A percentile compares a stretch with the other conserved stretches of the same genome.
Evolutionary conservation across 306 rosid species (phyloP).

Genomic region (Castanea crenata): DNA sequence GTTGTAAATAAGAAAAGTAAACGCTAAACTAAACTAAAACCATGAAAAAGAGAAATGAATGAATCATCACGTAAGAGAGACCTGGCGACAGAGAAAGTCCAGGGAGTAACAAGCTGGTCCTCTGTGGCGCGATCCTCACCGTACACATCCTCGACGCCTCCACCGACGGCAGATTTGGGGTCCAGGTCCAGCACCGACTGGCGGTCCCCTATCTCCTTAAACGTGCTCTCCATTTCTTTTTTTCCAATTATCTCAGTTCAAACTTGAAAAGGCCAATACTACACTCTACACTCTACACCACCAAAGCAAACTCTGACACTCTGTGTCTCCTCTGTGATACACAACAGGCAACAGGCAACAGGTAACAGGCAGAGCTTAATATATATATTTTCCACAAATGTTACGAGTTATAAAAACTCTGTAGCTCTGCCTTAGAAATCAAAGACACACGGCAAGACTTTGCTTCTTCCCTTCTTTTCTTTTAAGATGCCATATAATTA

Average conservation of each 20-base stretch:
- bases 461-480: not conserved
- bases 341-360: not conserved
- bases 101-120: slow-evolving; percentile 84
- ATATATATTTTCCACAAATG: not conserved
- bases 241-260: too few species aligned
- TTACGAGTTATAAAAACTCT: not conserved
- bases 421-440: not conserved
- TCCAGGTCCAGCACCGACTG: slow-evolving; percentile 68
- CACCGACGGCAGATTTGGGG: slow-evolving; percentile 66
- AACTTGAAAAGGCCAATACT: too few species aligned
- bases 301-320: not conserved
- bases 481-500: not conserved
- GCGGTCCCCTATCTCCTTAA: slow-evolving; percentile 58
- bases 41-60: not conserved
- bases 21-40: not conserved
- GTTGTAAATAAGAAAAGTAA: too few species aligned
- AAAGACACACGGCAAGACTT: not conserved
- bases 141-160: slow-evolving; percentile 82
- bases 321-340: not conserved
- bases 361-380: not conserved
- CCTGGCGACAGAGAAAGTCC: slow-evolving; percentile 97
- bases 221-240: slow-evolving; percentile 57
- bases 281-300: too few species aligned
- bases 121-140: slow-evolving; percentile 93
- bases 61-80: slow-evolving; percentile 3